Evolutionary conservation across 2,329 filamentous ascomycete species (phyloP), one percentile per base, ranked within the genome.

Genomic region (Hypoxylon sp.): DNA sequence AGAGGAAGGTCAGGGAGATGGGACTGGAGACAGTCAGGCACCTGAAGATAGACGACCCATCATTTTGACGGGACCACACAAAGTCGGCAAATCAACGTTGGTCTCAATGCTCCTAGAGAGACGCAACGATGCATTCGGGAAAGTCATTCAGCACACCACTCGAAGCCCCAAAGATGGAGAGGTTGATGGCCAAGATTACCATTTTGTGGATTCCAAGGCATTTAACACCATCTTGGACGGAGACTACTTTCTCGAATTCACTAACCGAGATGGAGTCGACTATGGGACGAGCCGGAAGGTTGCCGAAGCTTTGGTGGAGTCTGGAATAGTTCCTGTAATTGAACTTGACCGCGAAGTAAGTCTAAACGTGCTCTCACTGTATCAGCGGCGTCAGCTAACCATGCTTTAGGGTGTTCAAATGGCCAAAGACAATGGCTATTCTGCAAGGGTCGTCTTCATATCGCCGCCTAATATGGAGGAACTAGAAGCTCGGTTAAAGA

Each of bases 51-150:
- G 78, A 52, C 81, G 81, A 2, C 80, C 86, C 5, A 87, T 95
- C 67, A 86, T 95, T 68, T 82, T 96, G 68, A 89, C 89, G 7
- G 91, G 91, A 2, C 87, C 89, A 4, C 83, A 82, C 5, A 87
- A 87, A 59, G 82, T 85, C 7, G 89, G 89, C 48, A 92, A 91
- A 76, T 87, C 88, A 14, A 87, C 86, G 1, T 80, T 94, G 46
- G 81, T 90, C 58, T 85, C 85, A 63, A 85, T 86, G 69, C 84
- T 96, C 14, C 81, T 91, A 70, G 85, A 88, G 28, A 85, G 86
- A 60, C 88, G 89, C 76, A 87, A 87, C 5, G 86, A 88, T 56
- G 88, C 88, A 19, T 93, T 95, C 73, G 89, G 85, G 19, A 80
- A 79, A 51, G 86, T 88, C 9, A 78, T 84, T 13, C 82, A 82